Base-by-base conservation (phyloP, 208 protist species). In the Leishmania braziliensis region DNA sequence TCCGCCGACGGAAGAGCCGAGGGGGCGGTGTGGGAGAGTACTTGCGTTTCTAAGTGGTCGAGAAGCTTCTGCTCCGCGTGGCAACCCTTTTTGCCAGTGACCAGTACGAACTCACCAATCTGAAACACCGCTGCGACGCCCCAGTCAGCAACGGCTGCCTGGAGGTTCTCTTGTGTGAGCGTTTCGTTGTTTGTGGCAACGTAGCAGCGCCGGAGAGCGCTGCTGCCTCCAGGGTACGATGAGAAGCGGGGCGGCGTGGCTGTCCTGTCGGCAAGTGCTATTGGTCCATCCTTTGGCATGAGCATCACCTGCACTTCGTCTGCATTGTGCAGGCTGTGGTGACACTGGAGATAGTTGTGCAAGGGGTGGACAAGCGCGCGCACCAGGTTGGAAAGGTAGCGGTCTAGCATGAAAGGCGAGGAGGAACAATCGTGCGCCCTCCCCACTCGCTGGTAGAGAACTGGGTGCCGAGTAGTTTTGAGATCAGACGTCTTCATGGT, bases 261-360 rank as follows among this genome's bases (percentile, higher is more conserved):
- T 73, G 69, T 29, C 23, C 26, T 54, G 18, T 90, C 81, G 16
- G 81, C 84, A n/a, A 79, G 76, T 0, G 87, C 87, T 33, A 87
- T 73, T 5, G 81, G 79, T 0, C 86, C 85, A 12, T 75, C 68
- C 53, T 62, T 76, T 12, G 88, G 88, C 81, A 91, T 89, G 23
- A 91, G 81, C 88, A 91, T 89, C 43, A 91, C 72, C 78, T 89
- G 85, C 58, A 91, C 81, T 78, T 91, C 88, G 63, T 91, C 85
- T n/a, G 88, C 88, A 80, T 91, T 91, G 81, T 91, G 84, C 29
- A 87, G 50, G 60, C 80, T 60, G 75, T 87, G 79, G 50, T 89
- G 85, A 50, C 77, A 84, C 83, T 91, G 88, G 26, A 91, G 75
- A 56, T 81, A 89, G 88, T 91, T 91, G 72, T 91, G 88, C 36